Conservation (phyloP, 768 basidiomycete species). For the Paxillus ammoniavirescens region DNA sequence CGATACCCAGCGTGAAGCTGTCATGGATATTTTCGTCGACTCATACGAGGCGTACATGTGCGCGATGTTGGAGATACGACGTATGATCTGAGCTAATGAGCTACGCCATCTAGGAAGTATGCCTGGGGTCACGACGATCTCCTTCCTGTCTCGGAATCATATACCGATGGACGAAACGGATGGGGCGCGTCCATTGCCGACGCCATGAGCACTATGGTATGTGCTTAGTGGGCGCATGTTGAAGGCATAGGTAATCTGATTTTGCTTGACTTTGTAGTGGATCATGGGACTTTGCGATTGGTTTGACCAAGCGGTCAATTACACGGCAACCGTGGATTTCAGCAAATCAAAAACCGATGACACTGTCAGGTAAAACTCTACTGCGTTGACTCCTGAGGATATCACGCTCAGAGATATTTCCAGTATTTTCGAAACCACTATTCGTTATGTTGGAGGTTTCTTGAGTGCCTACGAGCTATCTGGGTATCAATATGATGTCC, state of each 20-base stretch:
- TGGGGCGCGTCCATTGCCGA: constrained; percentile 68
- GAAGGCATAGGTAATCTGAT: neutral
- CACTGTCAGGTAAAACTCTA: constrained; percentile 40
- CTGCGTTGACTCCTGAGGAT: neutral
- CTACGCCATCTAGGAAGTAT: constrained; percentile 36
- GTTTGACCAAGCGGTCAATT: constrained; percentile 55
- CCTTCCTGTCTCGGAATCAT: constrained; percentile 44
- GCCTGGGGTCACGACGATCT: constrained; percentile 66
- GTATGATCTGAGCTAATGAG: neutral
- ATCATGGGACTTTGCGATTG: constrained; percentile 62
- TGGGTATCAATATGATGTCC: constrained; percentile 42
- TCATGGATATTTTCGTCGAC: constrained; percentile 47
- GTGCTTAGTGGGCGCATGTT: constrained; percentile 5
- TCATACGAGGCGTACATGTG: constrained; percentile 61
- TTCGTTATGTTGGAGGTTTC: constrained; percentile 68
- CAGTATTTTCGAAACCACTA: constrained; percentile 69
- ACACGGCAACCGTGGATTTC: constrained; percentile 55
- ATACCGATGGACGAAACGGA: constrained; percentile 34
- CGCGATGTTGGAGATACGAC: constrained; percentile 6
- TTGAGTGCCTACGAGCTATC: constrained; percentile 71
- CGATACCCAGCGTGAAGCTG: constrained; percentile 36
- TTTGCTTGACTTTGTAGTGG: constrained; percentile 31
- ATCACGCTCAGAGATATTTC: neutral
- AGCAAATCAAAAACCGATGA: constrained; percentile 38
- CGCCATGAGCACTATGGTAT: constrained; percentile 59